Evolutionary conservation across 2,329 filamentous ascomycete genomes (phyloP).

Genomic region (Penicillium sp.): DNA sequence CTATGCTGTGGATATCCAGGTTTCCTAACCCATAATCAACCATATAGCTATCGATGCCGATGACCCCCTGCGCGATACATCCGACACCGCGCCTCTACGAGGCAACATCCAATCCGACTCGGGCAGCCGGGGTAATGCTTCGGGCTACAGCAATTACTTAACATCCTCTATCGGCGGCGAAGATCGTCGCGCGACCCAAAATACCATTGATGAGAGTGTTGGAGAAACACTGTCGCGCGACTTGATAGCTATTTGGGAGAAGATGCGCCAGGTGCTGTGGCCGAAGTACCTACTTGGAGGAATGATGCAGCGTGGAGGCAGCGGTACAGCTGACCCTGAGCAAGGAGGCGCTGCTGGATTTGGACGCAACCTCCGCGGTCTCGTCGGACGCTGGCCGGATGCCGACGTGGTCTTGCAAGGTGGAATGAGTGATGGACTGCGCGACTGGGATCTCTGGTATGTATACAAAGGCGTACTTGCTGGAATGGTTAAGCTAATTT

Average conservation of each 20-base stretch:
- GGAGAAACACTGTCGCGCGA: conserved; percentile 97
- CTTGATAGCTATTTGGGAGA: conserved; percentile 90
- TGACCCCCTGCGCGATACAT: conserved; percentile 70
- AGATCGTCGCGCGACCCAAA: conserved; percentile 82
- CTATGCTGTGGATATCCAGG: not conserved
- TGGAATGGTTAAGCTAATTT: not conserved
- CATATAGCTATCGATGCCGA: conserved; percentile 86
- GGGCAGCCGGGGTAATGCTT: conserved; percentile 48
- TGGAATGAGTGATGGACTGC: conserved; percentile 81
- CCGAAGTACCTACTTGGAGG: conserved; percentile 86
- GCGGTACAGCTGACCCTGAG: conserved; percentile 56
- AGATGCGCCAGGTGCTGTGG: conserved; percentile 96
- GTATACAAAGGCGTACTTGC: conserved; percentile 13
- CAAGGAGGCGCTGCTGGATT: conserved; percentile 54
- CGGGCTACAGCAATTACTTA: conserved; percentile 75
- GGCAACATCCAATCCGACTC: conserved; percentile 74
- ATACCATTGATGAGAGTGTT: conserved; percentile 95
- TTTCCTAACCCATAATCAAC: not conserved
- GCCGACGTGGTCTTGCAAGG: conserved; percentile 66
- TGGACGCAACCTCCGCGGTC: conserved; percentile 52
- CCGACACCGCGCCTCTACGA: conserved; percentile 76
- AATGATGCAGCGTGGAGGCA: conserved; percentile 60
- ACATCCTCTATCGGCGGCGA: conserved; percentile 90
- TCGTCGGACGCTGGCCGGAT: conserved; percentile 67
- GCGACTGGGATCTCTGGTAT: conserved; percentile 95